Evolutionary conservation across 305 asterid genomes (phyloP), one percentile per base, ranked within the genome.

Genomic region (Plantago lanceolata): DNA sequence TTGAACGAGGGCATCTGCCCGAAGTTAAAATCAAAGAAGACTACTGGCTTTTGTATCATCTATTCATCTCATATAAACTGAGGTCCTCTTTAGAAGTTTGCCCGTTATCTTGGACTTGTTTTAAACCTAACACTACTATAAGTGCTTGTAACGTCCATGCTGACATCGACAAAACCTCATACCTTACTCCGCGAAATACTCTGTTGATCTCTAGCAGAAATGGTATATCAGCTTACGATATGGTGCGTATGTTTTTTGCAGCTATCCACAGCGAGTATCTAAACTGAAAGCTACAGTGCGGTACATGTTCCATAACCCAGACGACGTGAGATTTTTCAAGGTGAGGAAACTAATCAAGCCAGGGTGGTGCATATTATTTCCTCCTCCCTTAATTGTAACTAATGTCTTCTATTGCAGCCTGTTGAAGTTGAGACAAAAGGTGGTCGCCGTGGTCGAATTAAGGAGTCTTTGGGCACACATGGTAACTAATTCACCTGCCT

Each of bases 271-370:
- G 64, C 83, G 97, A 67, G 99, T 93, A 40, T 93, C 99, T 31
- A 93, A 93, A 84, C 57, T 75, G 40, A 93, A 87, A 76, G 90
- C 99, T n/a, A 85, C 96, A 3, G 96, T 89, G 73, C 81, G 97
- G 62, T 93, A 75, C 75, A 90, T 93, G 99, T 90, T 93, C 67
- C 99, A 89, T 66, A 93, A 65, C 69, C 97, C 97, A 1, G 99
- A 93, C 78, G 99, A 93, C 65, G 97, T 93, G 64, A 87, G 68
- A 85, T 93, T 96, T 96, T 93, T 93, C 94, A 93, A 90, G 97
- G 99, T 89, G 72, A 68, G 70, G 48, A 44, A 18, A 16, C 48
- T 29, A 21, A 47, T 61, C 1, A 11, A 43, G 28, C 14, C 15
- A 24, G 8, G 7, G 11, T 16, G 3, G n/a, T 17, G 18, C 19